Evolutionary conservation across 2,329 filamentous ascomycete genomes (phyloP), one percentile per base, ranked within the genome.

Genomic region (Shiraia sp.): DNA sequence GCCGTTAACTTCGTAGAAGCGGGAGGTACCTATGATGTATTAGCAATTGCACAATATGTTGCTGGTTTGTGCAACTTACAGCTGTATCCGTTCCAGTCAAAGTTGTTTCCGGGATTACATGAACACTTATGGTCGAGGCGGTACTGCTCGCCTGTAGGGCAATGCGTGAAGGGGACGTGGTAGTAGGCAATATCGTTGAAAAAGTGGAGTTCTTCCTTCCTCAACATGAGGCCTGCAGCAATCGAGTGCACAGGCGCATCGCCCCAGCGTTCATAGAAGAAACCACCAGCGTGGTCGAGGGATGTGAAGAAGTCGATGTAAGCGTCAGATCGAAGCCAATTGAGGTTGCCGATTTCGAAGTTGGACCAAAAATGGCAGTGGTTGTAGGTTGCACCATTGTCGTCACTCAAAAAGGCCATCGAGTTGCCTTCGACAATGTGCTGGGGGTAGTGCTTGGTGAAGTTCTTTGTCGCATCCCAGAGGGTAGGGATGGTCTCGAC

Each of bases 331-430:
- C 93, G 86, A 40, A 99, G 82, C 90, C 93, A 99, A 63, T 95
- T 82, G 27, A 99, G 79, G 72, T 87, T 95, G 53, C 92, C 93
- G 57, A 99, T 86, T 71, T 99, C 93, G 58, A 99, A 99, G 78
- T 99, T 99, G 65, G 92, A 97, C 93, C 93, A 99, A 70, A 99
- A 96, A 71, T 99, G 93, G 76, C 93, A 99, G 69, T 91, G 84
- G 76, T 97, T 99, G 77, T 97, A 99, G 6, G 82, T 90, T 46
- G 93, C 85, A 47, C 95, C 93, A 38, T 82, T 85, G 58, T 99
- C 91, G 58, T 96, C 90, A 66, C 89, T 95, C 61, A 99, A 75
- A 73, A 96, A 97, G 4, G 78, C 81, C 86, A 99, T 87, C 1
- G 87, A 88, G 75, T 99, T 99, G 59, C 82, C 86, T 58, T 87